Conservation (phyloP, 106 monocot species). For the Alisma plantagoaquatica region DNA sequence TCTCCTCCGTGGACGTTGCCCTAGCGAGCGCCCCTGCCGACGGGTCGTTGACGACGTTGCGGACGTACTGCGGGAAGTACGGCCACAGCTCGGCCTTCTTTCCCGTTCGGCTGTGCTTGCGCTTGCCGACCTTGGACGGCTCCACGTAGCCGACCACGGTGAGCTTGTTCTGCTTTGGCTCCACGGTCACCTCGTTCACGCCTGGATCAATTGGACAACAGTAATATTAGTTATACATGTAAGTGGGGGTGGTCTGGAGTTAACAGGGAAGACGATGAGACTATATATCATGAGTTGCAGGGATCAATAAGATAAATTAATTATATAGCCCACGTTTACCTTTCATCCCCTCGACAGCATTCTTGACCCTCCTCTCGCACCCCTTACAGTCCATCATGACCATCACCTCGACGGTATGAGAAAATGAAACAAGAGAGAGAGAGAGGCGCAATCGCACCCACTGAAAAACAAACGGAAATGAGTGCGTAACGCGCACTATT, state of each 20-base stretch:
- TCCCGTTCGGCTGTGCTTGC: conserved; percentile 13
- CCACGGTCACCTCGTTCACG: conserved; percentile 13
- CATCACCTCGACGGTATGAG: conserved; percentile 21
- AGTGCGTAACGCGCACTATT: not conserved
- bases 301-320: no score
- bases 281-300: not conserved
- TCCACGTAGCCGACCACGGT: conserved; percentile 21
- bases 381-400: conserved; percentile 23
- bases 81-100: conserved; percentile 28
- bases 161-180: conserved; percentile 25
- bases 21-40: conserved; percentile 4
- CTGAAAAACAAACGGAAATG: no score
- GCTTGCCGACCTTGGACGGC: conserved; percentile 14
- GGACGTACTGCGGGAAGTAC: conserved; percentile 22
- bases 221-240: not conserved
- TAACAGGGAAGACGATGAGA: no score
- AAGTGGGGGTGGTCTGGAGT: no score
- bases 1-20: conserved; percentile 16
- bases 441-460: no score
- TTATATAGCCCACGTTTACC: no score
- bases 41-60: conserved; percentile 8
- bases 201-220: conserved; percentile 4
- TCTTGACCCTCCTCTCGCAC: conserved; percentile 21
- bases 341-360: conserved; percentile 12
- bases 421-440: not conserved